These are phyloP conservation scores for Isatis tinctoria DNA, from an alignment of 345 rosid genomes.

Conservation along the genomic window DNA sequence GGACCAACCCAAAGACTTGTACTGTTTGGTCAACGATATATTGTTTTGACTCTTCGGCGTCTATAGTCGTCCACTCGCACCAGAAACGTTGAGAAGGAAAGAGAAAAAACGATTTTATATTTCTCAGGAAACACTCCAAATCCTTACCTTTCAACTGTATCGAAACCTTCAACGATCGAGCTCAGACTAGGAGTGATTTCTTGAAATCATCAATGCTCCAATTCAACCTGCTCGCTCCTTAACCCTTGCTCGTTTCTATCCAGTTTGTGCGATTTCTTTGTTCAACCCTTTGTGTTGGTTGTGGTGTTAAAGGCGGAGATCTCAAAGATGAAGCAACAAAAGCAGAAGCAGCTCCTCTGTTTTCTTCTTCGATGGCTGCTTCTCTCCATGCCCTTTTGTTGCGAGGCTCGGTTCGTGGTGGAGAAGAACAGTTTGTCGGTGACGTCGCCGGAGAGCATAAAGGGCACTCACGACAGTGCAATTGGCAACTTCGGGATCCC, in stretches of 20 bases:
- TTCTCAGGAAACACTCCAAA: background rate
- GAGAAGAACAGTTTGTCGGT: constrained; percentile 93
- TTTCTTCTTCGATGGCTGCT: constrained; percentile 38
- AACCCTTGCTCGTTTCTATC: background rate
- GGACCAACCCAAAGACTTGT: no score
- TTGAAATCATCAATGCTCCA: background rate
- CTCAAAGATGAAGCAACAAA: constrained; percentile 27
- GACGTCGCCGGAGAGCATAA: constrained; percentile 86
- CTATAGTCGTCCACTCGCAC: background rate
- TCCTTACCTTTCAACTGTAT: background rate
- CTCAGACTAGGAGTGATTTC: background rate
- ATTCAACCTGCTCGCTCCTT: background rate
- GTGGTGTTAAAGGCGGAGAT: constrained; percentile 18
- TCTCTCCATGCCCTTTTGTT: background rate
- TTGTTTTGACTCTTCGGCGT: background rate
- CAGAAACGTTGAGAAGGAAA: background rate
- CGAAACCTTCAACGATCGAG: background rate
- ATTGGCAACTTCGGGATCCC: constrained; percentile 99
- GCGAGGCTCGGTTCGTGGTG: constrained; percentile 69
- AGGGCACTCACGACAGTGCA: constrained; percentile 82
- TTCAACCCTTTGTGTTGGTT: background rate
- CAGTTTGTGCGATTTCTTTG: background rate
- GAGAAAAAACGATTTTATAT: background rate
- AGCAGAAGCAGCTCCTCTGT: constrained; percentile 17
- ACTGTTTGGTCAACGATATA: no score